These are phyloP conservation scores for Pinus taeda DNA, from an alignment of 75 land plant genomes.

Conservation along the genomic window DNA sequence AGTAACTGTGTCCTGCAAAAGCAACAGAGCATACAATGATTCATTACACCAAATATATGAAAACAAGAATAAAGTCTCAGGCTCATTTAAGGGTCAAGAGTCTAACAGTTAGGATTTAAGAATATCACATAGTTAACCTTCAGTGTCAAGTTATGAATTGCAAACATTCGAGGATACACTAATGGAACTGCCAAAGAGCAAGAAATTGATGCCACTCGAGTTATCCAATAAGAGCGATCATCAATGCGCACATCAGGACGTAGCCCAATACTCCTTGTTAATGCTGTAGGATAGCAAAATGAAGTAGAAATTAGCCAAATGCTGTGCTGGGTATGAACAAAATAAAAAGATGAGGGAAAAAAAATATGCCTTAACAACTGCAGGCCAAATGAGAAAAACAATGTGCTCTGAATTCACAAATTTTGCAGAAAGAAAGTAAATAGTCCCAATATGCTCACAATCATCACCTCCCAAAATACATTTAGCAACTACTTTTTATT, in stretches of 20 bases:
- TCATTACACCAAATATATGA: neutral
- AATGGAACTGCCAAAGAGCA: constrained; percentile 71
- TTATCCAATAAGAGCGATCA: constrained; percentile 90
- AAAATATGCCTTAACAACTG: neutral
- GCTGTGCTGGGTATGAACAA: neutral
- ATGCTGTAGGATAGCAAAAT: constrained; percentile 38
- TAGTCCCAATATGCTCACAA: too few species aligned
- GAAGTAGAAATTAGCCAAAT: neutral
- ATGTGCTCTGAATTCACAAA: neutral
- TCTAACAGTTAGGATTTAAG: neutral
- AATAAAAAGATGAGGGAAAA: neutral
- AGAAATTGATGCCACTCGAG: constrained; percentile 65
- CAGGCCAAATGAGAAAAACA: neutral
- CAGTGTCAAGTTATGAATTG: constrained; percentile 63
- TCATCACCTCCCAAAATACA: too few species aligned
- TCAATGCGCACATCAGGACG: constrained; percentile 81
- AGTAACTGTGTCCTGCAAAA: constrained; percentile 49
- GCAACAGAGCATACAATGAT: neutral
- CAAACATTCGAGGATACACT: constrained; percentile 88
- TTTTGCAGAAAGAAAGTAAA: too few species aligned
- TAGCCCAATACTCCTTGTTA: constrained; percentile 78
- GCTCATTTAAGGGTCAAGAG: neutral
- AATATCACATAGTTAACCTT: constrained; percentile 40
- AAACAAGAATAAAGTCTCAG: neutral
- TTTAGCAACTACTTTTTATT: too few species aligned